phyloP scores from a whole-genome alignment of 2,329 filamentous ascomycete genomes.

The Epichloe typhina region DNA sequence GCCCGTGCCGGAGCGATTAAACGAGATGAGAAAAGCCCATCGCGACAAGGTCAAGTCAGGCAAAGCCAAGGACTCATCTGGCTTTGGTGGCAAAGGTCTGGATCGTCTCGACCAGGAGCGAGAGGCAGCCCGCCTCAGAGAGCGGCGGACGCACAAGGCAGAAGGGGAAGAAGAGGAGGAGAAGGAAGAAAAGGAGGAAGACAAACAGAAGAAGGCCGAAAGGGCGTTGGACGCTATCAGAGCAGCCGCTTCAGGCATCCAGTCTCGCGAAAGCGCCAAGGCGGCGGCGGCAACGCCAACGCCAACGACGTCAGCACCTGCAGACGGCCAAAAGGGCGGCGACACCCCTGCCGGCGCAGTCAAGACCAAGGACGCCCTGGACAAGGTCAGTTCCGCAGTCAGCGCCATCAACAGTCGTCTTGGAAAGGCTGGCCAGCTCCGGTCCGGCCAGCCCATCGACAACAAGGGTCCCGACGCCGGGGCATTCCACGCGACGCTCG shows the following conservation, averaged over 20 bases:
- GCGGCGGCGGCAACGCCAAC: conserved; percentile 12
- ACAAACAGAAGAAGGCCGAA: conserved; percentile 58
- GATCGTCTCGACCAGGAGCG: conserved; percentile 85
- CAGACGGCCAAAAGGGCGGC: conserved; percentile 23
- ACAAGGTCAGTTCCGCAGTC: conserved; percentile 82
- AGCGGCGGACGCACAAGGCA: conserved; percentile 80
- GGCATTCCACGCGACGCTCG: conserved; percentile 89
- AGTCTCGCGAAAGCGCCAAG: conserved; percentile 38
- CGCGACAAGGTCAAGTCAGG: conserved; percentile 84
- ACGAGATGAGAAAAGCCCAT: conserved; percentile 58
- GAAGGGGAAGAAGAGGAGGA: conserved; percentile 75
- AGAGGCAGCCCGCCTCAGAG: conserved; percentile 71
- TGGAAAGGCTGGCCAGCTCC: conserved; percentile 77
- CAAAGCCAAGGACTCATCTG: conserved; percentile 77
- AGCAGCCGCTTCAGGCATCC: conserved; percentile 44
- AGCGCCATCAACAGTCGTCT: conserved; percentile 84
- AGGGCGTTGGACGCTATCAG: conserved; percentile 53
- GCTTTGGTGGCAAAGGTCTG: conserved; percentile 89
- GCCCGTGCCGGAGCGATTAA: conserved; percentile 57
- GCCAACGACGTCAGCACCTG: conserved; percentile 16
- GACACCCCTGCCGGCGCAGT: conserved; percentile 42
- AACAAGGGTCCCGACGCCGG: conserved; percentile 97
- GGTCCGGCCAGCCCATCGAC: conserved; percentile 87
- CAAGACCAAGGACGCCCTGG: conserved; percentile 56
- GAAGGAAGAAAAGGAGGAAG: conserved; percentile 66